Percentiles rank a stretch among this genome's conserved stretches.
Conservation (phyloP, 1,284 basidiomycete genomes). For the Dichomitus squalens region DNA sequence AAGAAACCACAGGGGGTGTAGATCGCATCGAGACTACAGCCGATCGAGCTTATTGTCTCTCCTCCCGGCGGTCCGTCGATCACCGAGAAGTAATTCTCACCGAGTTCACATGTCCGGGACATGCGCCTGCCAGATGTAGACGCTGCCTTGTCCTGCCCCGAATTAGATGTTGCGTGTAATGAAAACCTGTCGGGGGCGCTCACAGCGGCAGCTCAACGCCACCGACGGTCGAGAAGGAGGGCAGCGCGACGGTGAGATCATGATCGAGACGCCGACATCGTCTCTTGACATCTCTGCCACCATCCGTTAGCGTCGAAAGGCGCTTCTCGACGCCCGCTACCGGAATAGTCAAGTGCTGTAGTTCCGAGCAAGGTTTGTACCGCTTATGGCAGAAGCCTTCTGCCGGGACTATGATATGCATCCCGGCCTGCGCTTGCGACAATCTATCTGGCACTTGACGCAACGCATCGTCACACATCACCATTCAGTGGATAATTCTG, state of each 20-base stretch:
- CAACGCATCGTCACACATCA: neutral
- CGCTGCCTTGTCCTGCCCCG: constrained; percentile 11
- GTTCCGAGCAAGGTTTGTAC: too few species aligned
- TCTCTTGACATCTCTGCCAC: too few species aligned
- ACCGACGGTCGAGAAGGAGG: too few species aligned
- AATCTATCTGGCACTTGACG: too few species aligned
- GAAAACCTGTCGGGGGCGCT: neutral
- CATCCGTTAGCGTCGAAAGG: neutral
- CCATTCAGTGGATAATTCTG: too few species aligned
- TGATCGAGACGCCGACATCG: too few species aligned
- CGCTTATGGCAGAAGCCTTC: too few species aligned
- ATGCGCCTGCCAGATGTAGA: constrained; percentile 8
- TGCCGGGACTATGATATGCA: neutral
- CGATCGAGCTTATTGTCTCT: constrained; percentile 12
- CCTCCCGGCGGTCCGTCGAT: constrained; percentile 12
- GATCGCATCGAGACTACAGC: constrained; percentile 15
- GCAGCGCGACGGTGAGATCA: too few species aligned
- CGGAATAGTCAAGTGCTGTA: constrained; percentile 21
- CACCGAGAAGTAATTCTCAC: constrained; percentile 15
- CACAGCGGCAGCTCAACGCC: too few species aligned
- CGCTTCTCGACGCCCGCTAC: neutral
- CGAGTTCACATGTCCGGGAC: constrained; percentile 17
- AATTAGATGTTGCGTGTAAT: neutral
- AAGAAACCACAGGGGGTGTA: constrained; percentile 14
- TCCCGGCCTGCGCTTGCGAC: neutral